Evolutionary conservation across 164 flowering plant species (phyloP).

Genomic region (Tinospora cordifolia): DNA sequence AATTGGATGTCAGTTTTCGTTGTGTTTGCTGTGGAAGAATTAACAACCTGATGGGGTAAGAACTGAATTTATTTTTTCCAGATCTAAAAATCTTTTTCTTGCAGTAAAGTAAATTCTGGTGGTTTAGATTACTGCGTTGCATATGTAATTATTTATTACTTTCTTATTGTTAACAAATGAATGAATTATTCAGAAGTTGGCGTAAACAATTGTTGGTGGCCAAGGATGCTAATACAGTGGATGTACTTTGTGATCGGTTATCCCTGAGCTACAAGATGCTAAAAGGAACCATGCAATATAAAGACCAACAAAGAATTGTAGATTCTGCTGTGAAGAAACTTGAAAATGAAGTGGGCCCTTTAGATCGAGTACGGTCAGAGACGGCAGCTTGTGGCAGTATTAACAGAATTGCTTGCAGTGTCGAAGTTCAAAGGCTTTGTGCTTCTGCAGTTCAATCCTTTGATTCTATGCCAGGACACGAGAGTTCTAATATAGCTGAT

Average conservation of each 20-base stretch:
- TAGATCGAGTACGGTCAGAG: conserved; percentile 32
- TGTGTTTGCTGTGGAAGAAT: conserved; percentile 39
- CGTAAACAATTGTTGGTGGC: conserved; percentile 57
- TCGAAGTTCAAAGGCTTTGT: conserved; percentile 56
- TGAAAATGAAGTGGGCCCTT: conserved; percentile 57
- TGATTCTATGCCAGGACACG: conserved; percentile 26
- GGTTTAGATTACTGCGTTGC: not conserved
- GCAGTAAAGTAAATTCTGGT: not conserved
- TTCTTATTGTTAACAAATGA: not conserved
- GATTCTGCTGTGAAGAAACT: conserved; percentile 38
- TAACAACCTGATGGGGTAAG: conserved; percentile 17
- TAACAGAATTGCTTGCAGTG: conserved; percentile 50
- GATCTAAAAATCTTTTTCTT: not conserved
- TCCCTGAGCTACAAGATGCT: conserved; percentile 49
- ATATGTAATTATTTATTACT: not conserved
- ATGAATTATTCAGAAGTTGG: conserved; percentile 45
- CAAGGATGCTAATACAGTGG: conserved; percentile 63
- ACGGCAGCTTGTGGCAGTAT: conserved; percentile 55
- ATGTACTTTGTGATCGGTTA: conserved; percentile 49
- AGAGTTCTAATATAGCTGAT: not conserved
- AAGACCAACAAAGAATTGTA: conserved; percentile 34
- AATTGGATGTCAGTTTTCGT: conserved; percentile 37
- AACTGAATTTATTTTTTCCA: not conserved
- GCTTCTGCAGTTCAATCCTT: conserved; percentile 42
- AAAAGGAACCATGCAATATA: conserved; percentile 37